Base-by-base conservation (phyloP, 495 filamentous ascomycete species). In the Lepidopterella palustris region DNA sequence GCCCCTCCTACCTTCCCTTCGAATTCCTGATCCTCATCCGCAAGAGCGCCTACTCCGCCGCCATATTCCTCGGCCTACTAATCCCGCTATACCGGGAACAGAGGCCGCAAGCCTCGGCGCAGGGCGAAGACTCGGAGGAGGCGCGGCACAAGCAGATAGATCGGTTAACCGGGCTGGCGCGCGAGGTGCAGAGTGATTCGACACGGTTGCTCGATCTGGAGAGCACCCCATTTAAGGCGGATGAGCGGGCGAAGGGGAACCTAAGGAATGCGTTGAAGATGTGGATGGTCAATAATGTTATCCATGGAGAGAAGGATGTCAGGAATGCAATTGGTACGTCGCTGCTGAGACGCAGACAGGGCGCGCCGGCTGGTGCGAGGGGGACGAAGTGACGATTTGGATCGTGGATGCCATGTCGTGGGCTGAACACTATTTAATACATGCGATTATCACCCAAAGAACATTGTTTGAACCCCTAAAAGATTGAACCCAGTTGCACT, bases 21-120 rank as follows among this genome's bases (percentile, higher is more conserved):
- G 91, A 98, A 73, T 79, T 86, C 63, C 77, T 96, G 29, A 66
- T 78, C 13, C 78, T 98, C n/a, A 84, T 87, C 2, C 82, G 91
- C 29, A 92, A 87, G 71, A 71, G 87, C 18, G 79, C 82, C 6
- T 76, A 97, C 50, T 89, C 87, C n/a, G 66, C 91, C 20, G 92
- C 91, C 71, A 92, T 97, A 49, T 95, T 92, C 61, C 84, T 97
- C 57, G 86, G 84, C n/a, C 90, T 96, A 72, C 80, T 95, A 20
- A 82, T 82, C 0, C 85, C 86, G 4, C 71, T 92, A 4, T 70
- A 90, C 27, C 70, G 68, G 63, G 66, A 73, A 63, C 45, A 59
- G 45, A 48, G 24, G 20, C 39, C 54, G 45, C 57, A 62, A 68
- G 35, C 69, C 51, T 27, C 59, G 72, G 60, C 48, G 25, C 5